Base-by-base conservation (phyloP, 1,139 yeast genomes). In the Kodamaea fungicola region DNA sequence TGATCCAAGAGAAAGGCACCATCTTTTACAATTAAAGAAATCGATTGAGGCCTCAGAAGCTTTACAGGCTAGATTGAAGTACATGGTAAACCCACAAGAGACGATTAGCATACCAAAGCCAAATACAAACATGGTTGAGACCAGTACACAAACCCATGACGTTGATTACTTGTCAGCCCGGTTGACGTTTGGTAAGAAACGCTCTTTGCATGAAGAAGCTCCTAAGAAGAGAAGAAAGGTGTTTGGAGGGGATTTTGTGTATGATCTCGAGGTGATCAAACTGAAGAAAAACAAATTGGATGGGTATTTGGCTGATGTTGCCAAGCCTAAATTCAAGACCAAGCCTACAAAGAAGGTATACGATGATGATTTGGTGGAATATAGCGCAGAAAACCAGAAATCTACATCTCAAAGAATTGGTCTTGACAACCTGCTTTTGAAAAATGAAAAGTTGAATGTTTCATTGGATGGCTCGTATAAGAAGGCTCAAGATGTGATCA, bases 1-100 rank as follows among this genome's bases (percentile, higher is more conserved):
- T 34, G 74, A 69, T 38, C 76, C 76, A 0, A 47, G 63, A 26
- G 76, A 71, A 46, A 55, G 76, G 31, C 67, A 70, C 44, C 70
- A 67, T 12, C 53, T 71, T 34, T 50, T 71, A 30, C 72, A 67
- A 43, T 49, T 70, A 38, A 71, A 70, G 40, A 57, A 57, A 40
- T 57, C 72, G 2, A 50, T 68, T 6, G 69, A 69, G 42, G 61
- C 65, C 1, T 57, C 71, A 0, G 63, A 64, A 32, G 53, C 59
- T 2, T 46, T 67, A 26, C 63, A 63, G 40, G 44, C 54, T 10
- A 50, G 62, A 41, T 50, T 67, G 34, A 67, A 62, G 47, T 68
- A 68, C 40, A 67, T 64, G 67, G 54, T 64, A 2, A 58, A 69
- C 44, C 75, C 76, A 0, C 54, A 60, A 32, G 76, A 71, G 45